Percentiles rank a stretch among this genome's conserved stretches.
Conservation (phyloP, 345 rosid genomes). For the Eucalyptus regnans region DNA sequence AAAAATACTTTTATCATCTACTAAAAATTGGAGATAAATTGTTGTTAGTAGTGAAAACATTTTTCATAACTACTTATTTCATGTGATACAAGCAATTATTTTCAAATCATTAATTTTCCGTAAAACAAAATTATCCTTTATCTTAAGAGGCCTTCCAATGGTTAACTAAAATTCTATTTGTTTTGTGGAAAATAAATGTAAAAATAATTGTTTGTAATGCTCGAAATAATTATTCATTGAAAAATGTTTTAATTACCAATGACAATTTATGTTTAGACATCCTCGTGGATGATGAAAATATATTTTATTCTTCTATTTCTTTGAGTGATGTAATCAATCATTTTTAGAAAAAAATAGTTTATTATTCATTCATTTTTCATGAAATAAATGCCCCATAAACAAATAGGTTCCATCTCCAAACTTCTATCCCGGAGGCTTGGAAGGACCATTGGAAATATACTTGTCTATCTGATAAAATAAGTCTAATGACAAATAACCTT, state of each 20-base stretch:
- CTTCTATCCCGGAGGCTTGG: not conserved
- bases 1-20: too few relatives aligned
- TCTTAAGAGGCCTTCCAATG: not conserved
- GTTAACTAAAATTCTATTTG: not conserved
- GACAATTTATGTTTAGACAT: not conserved
- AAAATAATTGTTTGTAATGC: not conserved
- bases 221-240: not conserved
- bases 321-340: not conserved
- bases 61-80: too few relatives aligned
- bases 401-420: not conserved
- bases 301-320: not conserved
- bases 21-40: too few relatives aligned
- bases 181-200: not conserved
- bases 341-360: not conserved
- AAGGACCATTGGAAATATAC: not conserved
- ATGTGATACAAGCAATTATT: too few relatives aligned
- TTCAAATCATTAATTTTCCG: too few relatives aligned
- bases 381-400: not conserved
- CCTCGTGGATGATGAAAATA: rapidly evolving
- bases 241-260: not conserved
- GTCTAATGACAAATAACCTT: not conserved
- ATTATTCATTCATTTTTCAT: not conserved
- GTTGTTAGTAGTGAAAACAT: too few relatives aligned
- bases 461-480: rapidly evolving
- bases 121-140: not conserved